Conservation (phyloP, 305 asterid species). For the Ilex paraguariensis region DNA sequence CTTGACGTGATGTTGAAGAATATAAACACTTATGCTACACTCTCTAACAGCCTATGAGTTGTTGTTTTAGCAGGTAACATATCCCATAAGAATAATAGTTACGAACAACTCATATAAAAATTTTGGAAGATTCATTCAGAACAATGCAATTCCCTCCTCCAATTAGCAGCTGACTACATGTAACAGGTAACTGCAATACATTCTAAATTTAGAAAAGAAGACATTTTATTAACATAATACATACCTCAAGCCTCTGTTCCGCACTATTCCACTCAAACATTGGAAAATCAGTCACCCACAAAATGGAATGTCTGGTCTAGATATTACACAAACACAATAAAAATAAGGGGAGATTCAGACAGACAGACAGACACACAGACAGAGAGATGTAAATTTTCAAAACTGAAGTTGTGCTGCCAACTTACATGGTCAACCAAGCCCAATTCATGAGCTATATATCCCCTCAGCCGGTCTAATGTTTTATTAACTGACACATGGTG, state of each 20-base stretch:
- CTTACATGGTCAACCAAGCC: slow-evolving; percentile 81
- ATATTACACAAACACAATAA: slow-evolving; percentile 16
- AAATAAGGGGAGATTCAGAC: slow-evolving; percentile 1
- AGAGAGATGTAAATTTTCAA: not conserved
- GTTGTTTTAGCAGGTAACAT: too few relatives aligned
- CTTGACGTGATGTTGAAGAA: too few relatives aligned
- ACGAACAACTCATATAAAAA: too few relatives aligned
- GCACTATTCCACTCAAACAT: slow-evolving; percentile 97
- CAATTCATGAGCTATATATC: slow-evolving; percentile 64
- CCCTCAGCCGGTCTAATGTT: slow-evolving; percentile 69
- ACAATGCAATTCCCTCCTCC: too few relatives aligned
- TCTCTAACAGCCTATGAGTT: too few relatives aligned
- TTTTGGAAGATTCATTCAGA: too few relatives aligned
- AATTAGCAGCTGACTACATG: too few relatives aligned
- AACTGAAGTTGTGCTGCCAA: not conserved
- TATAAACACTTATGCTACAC: too few relatives aligned
- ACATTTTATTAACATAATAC: slow-evolving; percentile 18
- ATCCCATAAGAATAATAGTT: too few relatives aligned
- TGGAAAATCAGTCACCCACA: slow-evolving; percentile 99
- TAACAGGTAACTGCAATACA: not conserved
- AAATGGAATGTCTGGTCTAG: slow-evolving; percentile 79
- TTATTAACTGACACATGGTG: slow-evolving; percentile 65
- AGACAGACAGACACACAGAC: not conserved
- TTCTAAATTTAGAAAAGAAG: slow-evolving; percentile 2
- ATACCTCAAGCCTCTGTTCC: slow-evolving; percentile 90